Evolutionary conservation across 2,329 filamentous ascomycete genomes (phyloP).

Genomic region (Bretziella fagacearum): DNA sequence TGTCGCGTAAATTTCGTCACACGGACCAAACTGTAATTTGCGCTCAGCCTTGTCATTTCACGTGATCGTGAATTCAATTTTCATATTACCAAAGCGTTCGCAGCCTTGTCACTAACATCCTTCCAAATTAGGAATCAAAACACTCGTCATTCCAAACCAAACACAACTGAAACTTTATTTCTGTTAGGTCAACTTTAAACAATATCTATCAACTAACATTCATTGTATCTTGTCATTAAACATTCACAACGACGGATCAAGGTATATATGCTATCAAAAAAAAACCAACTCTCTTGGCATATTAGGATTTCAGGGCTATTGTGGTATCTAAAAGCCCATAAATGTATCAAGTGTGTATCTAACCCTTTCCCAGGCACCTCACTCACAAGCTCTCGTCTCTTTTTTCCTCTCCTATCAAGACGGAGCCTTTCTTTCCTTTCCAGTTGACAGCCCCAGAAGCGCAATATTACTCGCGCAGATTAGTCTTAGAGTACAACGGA

Average conservation of each 20-base stretch:
- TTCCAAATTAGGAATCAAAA: too few species aligned
- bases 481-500: background rate
- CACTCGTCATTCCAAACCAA: too few species aligned
- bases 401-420: slow-evolving; percentile 4
- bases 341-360: background rate
- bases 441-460: background rate
- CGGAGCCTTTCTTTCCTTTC: background rate
- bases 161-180: too few species aligned
- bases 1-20: background rate
- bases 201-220: too few species aligned
- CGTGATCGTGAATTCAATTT: background rate
- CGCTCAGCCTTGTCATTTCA: slow-evolving; percentile 9
- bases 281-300: slow-evolving; percentile 1
- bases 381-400: background rate
- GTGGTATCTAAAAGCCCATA: background rate
- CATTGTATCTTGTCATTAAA: too few species aligned
- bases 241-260: too few species aligned
- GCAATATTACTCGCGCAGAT: background rate
- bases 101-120: too few species aligned
- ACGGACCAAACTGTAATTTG: background rate
- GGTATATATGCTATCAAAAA: too few species aligned
- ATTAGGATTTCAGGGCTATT: background rate
- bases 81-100: background rate
- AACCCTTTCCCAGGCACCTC: background rate
- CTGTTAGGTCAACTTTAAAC: too few species aligned